Conservation (phyloP, 2,329 filamentous ascomycete genomes). For the Colletotrichum sp. region DNA sequence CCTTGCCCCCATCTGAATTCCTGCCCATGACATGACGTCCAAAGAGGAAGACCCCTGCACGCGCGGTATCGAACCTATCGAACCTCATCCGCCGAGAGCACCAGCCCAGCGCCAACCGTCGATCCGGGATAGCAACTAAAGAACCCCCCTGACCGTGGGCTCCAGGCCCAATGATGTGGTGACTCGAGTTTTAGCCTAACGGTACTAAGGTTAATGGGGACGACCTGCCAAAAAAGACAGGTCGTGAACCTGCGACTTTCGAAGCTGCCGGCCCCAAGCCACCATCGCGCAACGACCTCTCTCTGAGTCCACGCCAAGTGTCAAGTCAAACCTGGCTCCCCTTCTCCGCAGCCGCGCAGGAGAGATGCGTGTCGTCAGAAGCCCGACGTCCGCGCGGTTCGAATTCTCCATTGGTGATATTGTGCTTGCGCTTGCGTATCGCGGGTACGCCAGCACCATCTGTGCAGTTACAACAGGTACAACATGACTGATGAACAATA, state of each 20-base stretch:
- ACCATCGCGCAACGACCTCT: neutral
- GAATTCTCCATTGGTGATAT: neutral
- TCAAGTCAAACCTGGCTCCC: neutral
- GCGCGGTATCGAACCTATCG: neutral
- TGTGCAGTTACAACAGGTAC: neutral
- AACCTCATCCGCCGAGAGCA: constrained; percentile 12
- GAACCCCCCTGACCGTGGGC: neutral
- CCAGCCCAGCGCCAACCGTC: constrained; percentile 1
- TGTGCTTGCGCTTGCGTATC: neutral
- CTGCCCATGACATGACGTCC: neutral
- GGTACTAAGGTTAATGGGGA: neutral
- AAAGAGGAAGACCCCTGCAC: neutral
- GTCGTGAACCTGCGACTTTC: neutral
- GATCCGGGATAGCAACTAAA: neutral
- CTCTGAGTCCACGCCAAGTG: neutral
- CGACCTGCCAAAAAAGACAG: neutral
- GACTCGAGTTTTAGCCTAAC: neutral
- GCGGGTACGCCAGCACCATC: neutral
- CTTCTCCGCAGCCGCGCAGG: neutral
- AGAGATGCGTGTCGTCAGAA: neutral
- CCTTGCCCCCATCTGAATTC: neutral
- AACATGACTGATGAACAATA: neutral
- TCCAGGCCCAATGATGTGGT: neutral
- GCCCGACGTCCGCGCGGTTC: neutral
- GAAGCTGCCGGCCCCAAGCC: neutral